Evolutionary conservation across 2,329 filamentous ascomycete species (phyloP).

Genomic region (Fusarium nematophilum): DNA sequence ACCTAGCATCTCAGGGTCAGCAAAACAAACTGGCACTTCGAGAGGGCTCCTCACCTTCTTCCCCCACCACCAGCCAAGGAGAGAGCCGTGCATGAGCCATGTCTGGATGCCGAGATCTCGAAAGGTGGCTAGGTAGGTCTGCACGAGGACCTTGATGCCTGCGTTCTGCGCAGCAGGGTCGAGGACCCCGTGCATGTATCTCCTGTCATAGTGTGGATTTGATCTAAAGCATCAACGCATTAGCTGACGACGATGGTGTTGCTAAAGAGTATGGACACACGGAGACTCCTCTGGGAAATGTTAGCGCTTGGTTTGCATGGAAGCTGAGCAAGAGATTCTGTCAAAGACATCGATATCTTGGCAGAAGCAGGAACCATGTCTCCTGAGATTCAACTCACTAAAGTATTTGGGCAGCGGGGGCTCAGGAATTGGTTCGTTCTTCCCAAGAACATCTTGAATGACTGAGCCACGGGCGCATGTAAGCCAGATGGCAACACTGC

Average conservation of each 20-base stretch:
- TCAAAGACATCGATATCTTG: too few species aligned
- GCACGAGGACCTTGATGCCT: slow-evolving; percentile 73
- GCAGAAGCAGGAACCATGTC: too few species aligned
- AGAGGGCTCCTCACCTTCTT: slow-evolving; percentile 51
- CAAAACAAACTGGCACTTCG: neutral
- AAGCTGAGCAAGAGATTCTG: neutral
- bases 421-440: slow-evolving; percentile 5
- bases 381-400: slow-evolving; percentile 24
- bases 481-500: slow-evolving; percentile 15
- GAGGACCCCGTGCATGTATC: slow-evolving; percentile 55
- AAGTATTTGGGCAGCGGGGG: slow-evolving; percentile 31
- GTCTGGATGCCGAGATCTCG: slow-evolving; percentile 75
- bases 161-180: slow-evolving; percentile 67
- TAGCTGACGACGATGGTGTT: slow-evolving; percentile 11
- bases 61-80: slow-evolving; percentile 91
- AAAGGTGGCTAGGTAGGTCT: slow-evolving; percentile 78
- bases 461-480: slow-evolving; percentile 10
- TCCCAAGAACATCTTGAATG: slow-evolving; percentile 14
- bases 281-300: slow-evolving; percentile 32
- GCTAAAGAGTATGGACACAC: slow-evolving; percentile 24
- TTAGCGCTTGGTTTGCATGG: slow-evolving; percentile 6
- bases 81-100: slow-evolving; percentile 87
- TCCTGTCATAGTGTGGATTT: slow-evolving; percentile 50
- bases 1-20: slow-evolving; percentile 58
- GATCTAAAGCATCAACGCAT: slow-evolving; percentile 28